These are phyloP conservation scores for Geosmithia putterillii DNA, from an alignment of 2,329 filamentous ascomycete genomes.

Conservation along the genomic window DNA sequence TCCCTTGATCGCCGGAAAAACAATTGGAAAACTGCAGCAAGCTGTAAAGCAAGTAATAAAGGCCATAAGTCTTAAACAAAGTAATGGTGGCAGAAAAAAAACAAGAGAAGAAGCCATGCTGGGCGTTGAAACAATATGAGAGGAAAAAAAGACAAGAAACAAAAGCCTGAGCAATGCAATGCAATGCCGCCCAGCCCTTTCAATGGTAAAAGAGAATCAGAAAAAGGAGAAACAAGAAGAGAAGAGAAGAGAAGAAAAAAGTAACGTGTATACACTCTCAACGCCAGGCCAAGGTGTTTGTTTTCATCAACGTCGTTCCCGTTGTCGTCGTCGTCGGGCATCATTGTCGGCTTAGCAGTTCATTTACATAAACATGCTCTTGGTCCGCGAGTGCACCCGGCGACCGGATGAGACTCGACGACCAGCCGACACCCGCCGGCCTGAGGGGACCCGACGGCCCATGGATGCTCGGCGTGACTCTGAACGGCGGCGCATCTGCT, in stretches of 20 bases:
- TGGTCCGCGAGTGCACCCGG: slow-evolving; percentile 41
- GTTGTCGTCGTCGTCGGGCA: background rate
- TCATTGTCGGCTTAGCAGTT: background rate
- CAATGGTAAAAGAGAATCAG: background rate
- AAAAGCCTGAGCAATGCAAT: too few relatives aligned
- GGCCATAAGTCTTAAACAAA: too few relatives aligned
- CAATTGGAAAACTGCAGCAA: too few relatives aligned
- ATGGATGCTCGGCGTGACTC: slow-evolving; percentile 26
- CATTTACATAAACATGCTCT: slow-evolving; percentile 38
- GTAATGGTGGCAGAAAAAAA: background rate
- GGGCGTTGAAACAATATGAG: background rate
- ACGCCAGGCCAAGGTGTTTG: slow-evolving; percentile 12
- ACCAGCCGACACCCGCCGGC: slow-evolving; percentile 1
- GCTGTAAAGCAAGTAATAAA: too few relatives aligned
- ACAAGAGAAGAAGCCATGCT: background rate
- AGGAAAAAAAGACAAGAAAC: slow-evolving; percentile 7
- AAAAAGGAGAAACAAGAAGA: background rate
- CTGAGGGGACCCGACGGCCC: background rate
- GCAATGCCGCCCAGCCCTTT: background rate
- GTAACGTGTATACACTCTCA: slow-evolving; percentile 4
- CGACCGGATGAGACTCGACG: slow-evolving; percentile 2
- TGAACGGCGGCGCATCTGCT: slow-evolving; percentile 40
- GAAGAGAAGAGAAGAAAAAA: background rate
- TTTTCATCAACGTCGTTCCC: background rate
- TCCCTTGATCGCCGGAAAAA: too few relatives aligned